Evolutionary conservation across 2,329 filamentous ascomycete genomes (phyloP).

Genomic region (Rhinocladiella similis): DNA sequence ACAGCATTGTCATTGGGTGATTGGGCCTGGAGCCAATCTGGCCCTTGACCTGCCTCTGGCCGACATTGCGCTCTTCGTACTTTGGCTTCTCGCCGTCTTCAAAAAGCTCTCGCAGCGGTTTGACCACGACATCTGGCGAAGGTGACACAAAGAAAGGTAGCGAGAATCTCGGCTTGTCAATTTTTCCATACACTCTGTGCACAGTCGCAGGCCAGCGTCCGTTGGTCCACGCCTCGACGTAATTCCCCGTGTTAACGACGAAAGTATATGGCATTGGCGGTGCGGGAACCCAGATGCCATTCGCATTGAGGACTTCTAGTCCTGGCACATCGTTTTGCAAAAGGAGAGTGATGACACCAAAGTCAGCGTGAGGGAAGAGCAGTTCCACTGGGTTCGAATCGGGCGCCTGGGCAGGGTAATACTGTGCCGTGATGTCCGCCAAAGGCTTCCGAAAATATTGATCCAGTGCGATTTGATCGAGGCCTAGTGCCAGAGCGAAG

Average conservation of each 20-base stretch:
- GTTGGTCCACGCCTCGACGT: slow-evolving; percentile 45
- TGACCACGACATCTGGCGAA: neutral
- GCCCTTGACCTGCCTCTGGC: neutral
- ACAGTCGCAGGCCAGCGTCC: slow-evolving; percentile 47
- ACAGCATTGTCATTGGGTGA: neutral
- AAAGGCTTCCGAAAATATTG: slow-evolving; percentile 41
- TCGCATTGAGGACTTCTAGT: slow-evolving; percentile 47
- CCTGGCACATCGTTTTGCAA: slow-evolving; percentile 49
- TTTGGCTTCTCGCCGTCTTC: neutral
- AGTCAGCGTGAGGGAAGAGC: slow-evolving; percentile 46
- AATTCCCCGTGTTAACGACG: slow-evolving; percentile 49
- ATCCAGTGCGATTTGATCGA: slow-evolving; percentile 42
- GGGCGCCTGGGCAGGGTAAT: slow-evolving; percentile 40
- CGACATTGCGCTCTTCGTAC: neutral
- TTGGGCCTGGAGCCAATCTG: neutral
- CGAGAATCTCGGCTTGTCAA: slow-evolving; percentile 39
- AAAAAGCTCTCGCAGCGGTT: neutral
- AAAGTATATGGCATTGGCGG: slow-evolving; percentile 43
- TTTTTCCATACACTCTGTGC: slow-evolving; percentile 43
- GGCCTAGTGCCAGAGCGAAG: slow-evolving; percentile 42
- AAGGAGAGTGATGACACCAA: slow-evolving; percentile 48
- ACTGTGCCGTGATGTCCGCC: slow-evolving; percentile 43
- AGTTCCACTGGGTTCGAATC: slow-evolving; percentile 30
- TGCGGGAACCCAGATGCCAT: slow-evolving; percentile 43
- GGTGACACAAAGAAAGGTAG: slow-evolving; percentile 53